phyloP scores from a whole-genome alignment of 2,329 filamentous ascomycete genomes.

The Dactylonectria estremocensis region DNA sequence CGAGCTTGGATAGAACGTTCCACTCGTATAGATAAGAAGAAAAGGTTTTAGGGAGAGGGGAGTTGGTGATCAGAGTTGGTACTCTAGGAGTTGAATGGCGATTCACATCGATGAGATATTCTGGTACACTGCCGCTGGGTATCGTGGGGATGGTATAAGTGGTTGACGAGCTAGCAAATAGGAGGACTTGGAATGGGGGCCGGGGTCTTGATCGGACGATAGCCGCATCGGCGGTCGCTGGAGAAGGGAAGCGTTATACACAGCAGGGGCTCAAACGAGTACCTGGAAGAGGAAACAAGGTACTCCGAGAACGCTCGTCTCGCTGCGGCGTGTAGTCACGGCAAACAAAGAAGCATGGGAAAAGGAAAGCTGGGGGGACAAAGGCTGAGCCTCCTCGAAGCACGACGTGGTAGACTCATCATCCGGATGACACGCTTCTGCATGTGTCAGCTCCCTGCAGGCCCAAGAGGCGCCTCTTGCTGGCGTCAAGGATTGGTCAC shows the following conservation, averaged over 20 bases:
- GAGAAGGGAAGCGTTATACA: background rate
- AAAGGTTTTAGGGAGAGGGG: background rate
- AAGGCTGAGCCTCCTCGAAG: slow-evolving; percentile 16
- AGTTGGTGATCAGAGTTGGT: background rate
- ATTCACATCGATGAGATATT: background rate
- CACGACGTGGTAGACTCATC: slow-evolving; percentile 19
- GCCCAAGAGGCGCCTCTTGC: slow-evolving; percentile 8
- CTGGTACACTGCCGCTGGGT: background rate
- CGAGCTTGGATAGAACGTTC: background rate
- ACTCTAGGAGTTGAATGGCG: background rate
- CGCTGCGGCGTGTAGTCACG: slow-evolving; percentile 15
- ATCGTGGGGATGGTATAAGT: background rate
- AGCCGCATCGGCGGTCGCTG: background rate
- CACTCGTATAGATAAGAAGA: background rate
- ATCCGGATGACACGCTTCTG: slow-evolving; percentile 25
- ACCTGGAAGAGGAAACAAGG: background rate
- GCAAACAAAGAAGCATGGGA: slow-evolving; percentile 5
- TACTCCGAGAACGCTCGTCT: slow-evolving; percentile 7
- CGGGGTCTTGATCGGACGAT: background rate
- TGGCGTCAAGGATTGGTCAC: slow-evolving; percentile 24
- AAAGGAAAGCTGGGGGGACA: slow-evolving; percentile 10
- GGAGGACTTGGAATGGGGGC: background rate
- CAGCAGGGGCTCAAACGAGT: slow-evolving; percentile 4
- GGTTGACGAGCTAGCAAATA: background rate
- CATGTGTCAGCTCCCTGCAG: slow-evolving; percentile 26